These are phyloP conservation scores for Vinca major DNA, from an alignment of 305 asterid species.

Conservation along the genomic window DNA sequence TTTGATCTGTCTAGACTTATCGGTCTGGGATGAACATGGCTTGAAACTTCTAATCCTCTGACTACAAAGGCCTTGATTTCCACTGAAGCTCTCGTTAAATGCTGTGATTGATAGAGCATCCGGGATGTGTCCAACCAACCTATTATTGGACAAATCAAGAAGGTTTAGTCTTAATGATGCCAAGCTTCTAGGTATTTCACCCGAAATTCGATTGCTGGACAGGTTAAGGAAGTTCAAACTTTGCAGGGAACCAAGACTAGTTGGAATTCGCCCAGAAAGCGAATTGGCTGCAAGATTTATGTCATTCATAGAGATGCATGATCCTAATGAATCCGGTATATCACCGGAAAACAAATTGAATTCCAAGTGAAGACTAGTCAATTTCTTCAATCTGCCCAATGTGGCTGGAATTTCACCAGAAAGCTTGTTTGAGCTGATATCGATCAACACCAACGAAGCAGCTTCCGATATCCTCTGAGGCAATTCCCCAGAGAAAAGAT, in stretches of 20 bases:
- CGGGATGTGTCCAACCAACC: slow-evolving; percentile 27
- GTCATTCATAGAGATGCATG: slow-evolving; percentile 27
- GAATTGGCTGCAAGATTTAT: slow-evolving; percentile 29
- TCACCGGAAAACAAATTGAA: slow-evolving; percentile 27
- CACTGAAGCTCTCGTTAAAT: slow-evolving; percentile 24
- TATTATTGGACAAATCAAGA: slow-evolving; percentile 34
- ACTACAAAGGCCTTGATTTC: slow-evolving; percentile 37
- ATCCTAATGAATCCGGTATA: slow-evolving; percentile 33
- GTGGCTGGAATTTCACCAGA: slow-evolving; percentile 29
- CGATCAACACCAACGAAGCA: slow-evolving; percentile 25
- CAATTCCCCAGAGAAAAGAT: slow-evolving; percentile 28
- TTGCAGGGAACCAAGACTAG: slow-evolving; percentile 27
- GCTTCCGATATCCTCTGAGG: slow-evolving; percentile 30
- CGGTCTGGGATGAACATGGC: slow-evolving; percentile 23
- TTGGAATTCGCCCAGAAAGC: slow-evolving; percentile 30
- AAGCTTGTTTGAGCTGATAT: slow-evolving; percentile 26
- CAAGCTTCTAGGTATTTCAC: slow-evolving; percentile 29
- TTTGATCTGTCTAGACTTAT: slow-evolving; percentile 12
- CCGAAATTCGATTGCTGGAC: slow-evolving; percentile 29
- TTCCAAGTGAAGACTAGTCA: slow-evolving; percentile 26
- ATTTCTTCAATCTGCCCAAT: slow-evolving; percentile 25
- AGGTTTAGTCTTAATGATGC: slow-evolving; percentile 28
- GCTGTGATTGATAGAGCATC: slow-evolving; percentile 28
- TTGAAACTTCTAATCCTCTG: slow-evolving; percentile 11
- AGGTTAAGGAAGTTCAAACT: slow-evolving; percentile 33